Percentiles rank a stretch among this genome's conserved stretches.
Conservation (phyloP, 1,139 yeast genomes). For the Fermentozyma sake region DNA sequence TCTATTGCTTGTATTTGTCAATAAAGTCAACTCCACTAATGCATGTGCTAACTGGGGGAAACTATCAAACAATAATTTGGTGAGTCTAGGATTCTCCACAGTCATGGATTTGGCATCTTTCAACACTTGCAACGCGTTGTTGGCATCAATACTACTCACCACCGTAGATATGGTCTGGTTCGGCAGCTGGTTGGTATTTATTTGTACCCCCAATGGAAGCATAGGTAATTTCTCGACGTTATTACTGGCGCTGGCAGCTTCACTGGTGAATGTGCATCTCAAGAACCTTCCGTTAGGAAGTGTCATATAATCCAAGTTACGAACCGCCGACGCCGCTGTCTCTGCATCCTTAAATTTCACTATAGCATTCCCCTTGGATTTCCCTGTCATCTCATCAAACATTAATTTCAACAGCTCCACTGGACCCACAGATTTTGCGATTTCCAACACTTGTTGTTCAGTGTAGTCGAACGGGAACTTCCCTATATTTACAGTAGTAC, state of each 20-base stretch:
- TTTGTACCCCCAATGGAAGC: constrained; percentile 47
- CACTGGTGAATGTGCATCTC: constrained; percentile 65
- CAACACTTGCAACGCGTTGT: constrained; percentile 51
- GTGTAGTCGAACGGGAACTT: constrained; percentile 34
- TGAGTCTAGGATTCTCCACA: constrained; percentile 55
- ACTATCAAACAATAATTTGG: constrained; percentile 57
- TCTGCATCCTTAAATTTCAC: constrained; percentile 72
- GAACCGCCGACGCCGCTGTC: constrained; percentile 86
- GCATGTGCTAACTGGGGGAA: constrained; percentile 83
- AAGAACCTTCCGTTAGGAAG: constrained; percentile 65
- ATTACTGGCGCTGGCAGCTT: constrained; percentile 4
- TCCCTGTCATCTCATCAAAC: constrained; percentile 86
- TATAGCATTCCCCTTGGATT: constrained; percentile 87
- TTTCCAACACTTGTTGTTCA: constrained; percentile 82
- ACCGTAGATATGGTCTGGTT: constrained; percentile 60
- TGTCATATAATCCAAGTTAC: constrained; percentile 77
- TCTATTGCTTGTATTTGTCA: constrained; percentile 55
- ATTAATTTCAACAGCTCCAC: constrained; percentile 70
- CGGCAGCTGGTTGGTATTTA: constrained; percentile 50
- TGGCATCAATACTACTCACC: constrained; percentile 53
- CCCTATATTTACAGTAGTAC: constrained; percentile 13
- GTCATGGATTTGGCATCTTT: constrained; percentile 65
- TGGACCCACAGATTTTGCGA: constrained; percentile 83
- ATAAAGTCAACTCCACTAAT: constrained; percentile 67
- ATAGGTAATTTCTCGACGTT: constrained; percentile 28